Base-by-base conservation (phyloP, 768 basidiomycete genomes). In the Kwoniella pini region DNA sequence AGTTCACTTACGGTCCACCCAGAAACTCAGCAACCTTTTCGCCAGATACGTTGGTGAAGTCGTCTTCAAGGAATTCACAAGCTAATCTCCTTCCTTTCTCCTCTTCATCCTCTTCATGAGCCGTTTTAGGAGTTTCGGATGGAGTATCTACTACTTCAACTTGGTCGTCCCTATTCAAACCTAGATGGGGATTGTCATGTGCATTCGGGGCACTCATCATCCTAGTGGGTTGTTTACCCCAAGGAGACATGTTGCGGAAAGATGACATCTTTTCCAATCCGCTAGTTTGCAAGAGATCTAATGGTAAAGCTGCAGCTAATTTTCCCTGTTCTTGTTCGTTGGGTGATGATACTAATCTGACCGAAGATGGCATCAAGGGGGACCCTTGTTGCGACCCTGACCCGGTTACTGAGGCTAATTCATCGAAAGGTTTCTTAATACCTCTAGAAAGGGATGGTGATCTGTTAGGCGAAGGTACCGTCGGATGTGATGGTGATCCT, bases 21-120 rank as follows among this genome's bases (percentile, higher is more conserved):
- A 99, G 82, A 87, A 91, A 99, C 77, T 96, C 92, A 0, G 95
- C 93, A 69, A 97, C 91, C 81, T 94, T 95, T 70, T 94, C 92
- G 72, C 87, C 87, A 13, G 85, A 82, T 69, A 94, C 77, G 74
- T 93, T 94, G 15, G 83, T 83, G 67, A 88, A 88, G 70, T 98
- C 91, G 68, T 93, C 91, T 30, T 85, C 83, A 84, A 90, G 91
- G 78, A 90, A 94, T 56, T 86, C 84, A 33, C 82, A 79, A 0
- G 94, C 93, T 43, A 90, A 78, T 51, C 87, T 87, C 69, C 85
- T 85, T 1, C 86, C 93, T 59, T 85, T 69, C 53, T 79, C 76
- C 49, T 80, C 71, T 22, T 73, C 65, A 31, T 66, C 70, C 26
- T 68, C 72, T 26, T 60, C 59, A 45, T 60, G 31, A 10, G 24